Conservation (phyloP, 768 basidiomycete species). For the Pulveroboletus sp. region DNA sequence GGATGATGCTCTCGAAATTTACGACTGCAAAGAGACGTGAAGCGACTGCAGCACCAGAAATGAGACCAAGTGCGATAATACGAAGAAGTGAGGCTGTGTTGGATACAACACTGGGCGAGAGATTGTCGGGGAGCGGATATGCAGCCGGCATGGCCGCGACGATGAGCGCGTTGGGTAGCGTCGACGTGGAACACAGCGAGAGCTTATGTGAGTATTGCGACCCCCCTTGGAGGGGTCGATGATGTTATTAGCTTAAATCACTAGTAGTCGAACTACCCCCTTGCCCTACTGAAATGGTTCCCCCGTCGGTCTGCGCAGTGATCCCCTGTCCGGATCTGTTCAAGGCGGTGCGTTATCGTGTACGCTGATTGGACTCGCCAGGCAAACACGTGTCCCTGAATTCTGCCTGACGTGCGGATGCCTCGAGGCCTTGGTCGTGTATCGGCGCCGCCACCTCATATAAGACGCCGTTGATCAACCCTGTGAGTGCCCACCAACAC, state of each 20-base stretch:
- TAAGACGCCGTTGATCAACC: slow-evolving; percentile 31
- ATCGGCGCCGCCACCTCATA: slow-evolving; percentile 23
- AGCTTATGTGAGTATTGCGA: slow-evolving; percentile 10
- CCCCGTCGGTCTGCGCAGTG: no score
- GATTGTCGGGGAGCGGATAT: slow-evolving; percentile 66
- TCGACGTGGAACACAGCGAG: slow-evolving; percentile 28
- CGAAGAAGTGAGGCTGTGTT: slow-evolving; percentile 91
- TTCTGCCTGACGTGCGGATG: slow-evolving; percentile 22
- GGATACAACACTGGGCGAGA: slow-evolving; percentile 69
- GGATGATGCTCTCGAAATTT: slow-evolving; percentile 98
- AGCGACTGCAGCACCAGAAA: slow-evolving; percentile 92
- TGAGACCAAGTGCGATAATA: slow-evolving; percentile 85
- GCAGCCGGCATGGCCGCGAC: slow-evolving; percentile 65
- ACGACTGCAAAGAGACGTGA: slow-evolving; percentile 96
- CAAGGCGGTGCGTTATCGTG: slow-evolving; percentile 21
- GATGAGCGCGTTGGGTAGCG: slow-evolving; percentile 5
- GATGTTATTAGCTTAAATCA: no score
- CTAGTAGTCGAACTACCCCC: no score
- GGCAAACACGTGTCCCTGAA: slow-evolving; percentile 30
- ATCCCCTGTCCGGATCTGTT: no score
- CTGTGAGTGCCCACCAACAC: slow-evolving; percentile 8
- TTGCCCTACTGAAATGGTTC: no score
- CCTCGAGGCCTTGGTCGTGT: slow-evolving; percentile 32
- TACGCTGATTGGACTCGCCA: no score
- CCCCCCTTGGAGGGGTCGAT: slow-evolving; percentile 12